A percentile compares a stretch with the other conserved stretches of the same genome.
phyloP scores from a whole-genome alignment of 306 rosid species.

The Crotalaria pallida region DNA sequence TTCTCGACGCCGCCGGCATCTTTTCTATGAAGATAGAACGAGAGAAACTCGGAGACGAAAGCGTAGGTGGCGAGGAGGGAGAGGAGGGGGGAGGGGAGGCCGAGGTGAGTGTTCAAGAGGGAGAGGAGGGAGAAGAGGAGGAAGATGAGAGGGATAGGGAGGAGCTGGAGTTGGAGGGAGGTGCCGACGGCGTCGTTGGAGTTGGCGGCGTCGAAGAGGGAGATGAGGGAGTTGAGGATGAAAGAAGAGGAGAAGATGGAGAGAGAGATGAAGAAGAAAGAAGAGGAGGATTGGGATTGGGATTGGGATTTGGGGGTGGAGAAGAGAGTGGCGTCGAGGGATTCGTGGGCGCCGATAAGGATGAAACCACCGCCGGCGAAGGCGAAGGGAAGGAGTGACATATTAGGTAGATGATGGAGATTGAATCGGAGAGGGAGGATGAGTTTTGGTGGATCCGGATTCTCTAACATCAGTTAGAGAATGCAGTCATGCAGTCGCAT shows the following conservation, averaged over 20 bases:
- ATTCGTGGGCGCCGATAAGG: constrained; percentile 52
- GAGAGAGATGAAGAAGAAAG: constrained; percentile 26
- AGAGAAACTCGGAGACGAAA: constrained; percentile 61
- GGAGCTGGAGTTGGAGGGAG: constrained; percentile 57
- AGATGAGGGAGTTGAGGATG: constrained; percentile 44
- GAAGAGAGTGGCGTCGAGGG: not conserved
- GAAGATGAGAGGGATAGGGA: constrained; percentile 52
- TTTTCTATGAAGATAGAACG: constrained; percentile 72
- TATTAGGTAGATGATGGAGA: too few relatives aligned
- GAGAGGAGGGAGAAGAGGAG: constrained; percentile 49
- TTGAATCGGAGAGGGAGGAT: too few relatives aligned
- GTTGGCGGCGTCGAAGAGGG: constrained; percentile 44
- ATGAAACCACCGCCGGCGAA: too few relatives aligned
- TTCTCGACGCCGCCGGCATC: constrained; percentile 68
- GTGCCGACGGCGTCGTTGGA: constrained; percentile 58
- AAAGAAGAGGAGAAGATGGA: constrained; percentile 38
- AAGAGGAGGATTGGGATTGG: not conserved
- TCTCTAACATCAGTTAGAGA: too few relatives aligned
- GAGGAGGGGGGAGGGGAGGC: constrained; percentile 37
- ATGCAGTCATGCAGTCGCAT: too few relatives aligned
- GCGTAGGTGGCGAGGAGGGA: constrained; percentile 50
- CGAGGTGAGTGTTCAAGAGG: constrained; percentile 10
- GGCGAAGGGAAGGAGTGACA: too few relatives aligned
- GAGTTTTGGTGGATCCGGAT: too few relatives aligned
- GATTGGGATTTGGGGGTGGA: not conserved